phyloP scores from a whole-genome alignment of 108 stramenopile genomes.

The Pseudonitzschia multiseries region DNA sequence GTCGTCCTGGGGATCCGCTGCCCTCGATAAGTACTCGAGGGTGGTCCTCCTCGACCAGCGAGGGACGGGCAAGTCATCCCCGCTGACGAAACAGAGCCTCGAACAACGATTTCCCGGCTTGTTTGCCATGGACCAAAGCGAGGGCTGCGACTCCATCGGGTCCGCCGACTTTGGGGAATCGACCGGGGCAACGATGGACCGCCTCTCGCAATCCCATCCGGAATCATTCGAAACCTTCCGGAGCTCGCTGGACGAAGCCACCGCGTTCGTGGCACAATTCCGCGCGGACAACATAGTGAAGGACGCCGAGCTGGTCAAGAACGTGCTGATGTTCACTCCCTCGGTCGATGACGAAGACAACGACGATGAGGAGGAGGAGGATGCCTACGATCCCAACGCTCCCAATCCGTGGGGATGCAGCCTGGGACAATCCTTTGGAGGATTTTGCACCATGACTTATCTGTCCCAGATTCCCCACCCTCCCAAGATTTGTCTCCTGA shows the following conservation, averaged over 20 bases:
- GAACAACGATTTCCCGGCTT: conserved; percentile 72
- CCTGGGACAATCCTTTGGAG: conserved; percentile 93
- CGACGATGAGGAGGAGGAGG: conserved; percentile 1
- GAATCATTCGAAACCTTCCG: conserved; percentile 39
- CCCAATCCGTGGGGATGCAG: conserved; percentile 74
- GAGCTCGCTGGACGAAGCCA: conserved; percentile 53
- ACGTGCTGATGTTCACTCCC: conserved; percentile 50
- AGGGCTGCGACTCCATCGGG: conserved; percentile 2
- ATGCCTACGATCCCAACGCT: neutral
- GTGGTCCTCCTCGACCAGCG: conserved; percentile 94
- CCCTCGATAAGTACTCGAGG: conserved; percentile 58
- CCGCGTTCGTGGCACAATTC: conserved; percentile 76
- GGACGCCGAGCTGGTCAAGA: conserved; percentile 87
- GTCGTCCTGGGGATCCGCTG: conserved; percentile 67
- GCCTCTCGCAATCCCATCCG: neutral
- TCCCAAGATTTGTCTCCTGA: conserved; percentile 71
- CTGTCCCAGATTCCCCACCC: conserved; percentile 71
- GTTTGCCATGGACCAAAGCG: conserved; percentile 55
- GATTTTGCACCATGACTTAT: conserved; percentile 92
- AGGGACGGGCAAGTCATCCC: conserved; percentile 85
- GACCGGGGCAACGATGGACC: conserved; percentile 1
- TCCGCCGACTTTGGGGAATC: conserved; percentile 13
- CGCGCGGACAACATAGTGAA: conserved; percentile 88
- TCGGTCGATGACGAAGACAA: conserved; percentile 18
- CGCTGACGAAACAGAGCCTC: conserved; percentile 77